These are phyloP conservation scores for Goffeauzyma gilvescens DNA, from an alignment of 768 basidiomycete species.

Conservation along the genomic window DNA sequence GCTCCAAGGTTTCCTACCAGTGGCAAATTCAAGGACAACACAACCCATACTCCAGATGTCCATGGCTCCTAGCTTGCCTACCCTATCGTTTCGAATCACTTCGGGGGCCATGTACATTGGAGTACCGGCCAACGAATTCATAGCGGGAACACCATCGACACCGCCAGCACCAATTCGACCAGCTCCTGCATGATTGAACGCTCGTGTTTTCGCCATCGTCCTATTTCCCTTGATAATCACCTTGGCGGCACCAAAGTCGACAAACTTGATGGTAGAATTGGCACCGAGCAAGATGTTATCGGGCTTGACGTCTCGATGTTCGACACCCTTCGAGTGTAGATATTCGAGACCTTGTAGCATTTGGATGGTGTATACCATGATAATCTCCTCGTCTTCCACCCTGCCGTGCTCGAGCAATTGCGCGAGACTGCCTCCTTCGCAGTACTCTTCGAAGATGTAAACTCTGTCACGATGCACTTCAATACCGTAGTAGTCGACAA, in stretches of 20 bases:
- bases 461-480: slow-evolving; percentile 98
- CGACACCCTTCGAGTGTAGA: slow-evolving; percentile 74
- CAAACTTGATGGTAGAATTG: slow-evolving; percentile 72
- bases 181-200: slow-evolving; percentile 42
- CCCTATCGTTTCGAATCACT: slow-evolving; percentile 80
- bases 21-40: slow-evolving; percentile 89
- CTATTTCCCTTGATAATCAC: slow-evolving; percentile 71
- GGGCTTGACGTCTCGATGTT: slow-evolving; percentile 94
- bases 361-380: slow-evolving; percentile 88
- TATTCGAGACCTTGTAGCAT: slow-evolving; percentile 89
- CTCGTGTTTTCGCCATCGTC: slow-evolving; percentile 43
- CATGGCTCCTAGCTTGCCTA: slow-evolving; percentile 81
- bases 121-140: slow-evolving; percentile 82
- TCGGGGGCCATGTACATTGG: slow-evolving; percentile 99
- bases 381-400: slow-evolving; percentile 89
- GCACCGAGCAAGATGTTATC: slow-evolving; percentile 64
- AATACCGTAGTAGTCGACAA: slow-evolving; percentile 96
- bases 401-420: slow-evolving; percentile 74
- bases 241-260: slow-evolving; percentile 89
- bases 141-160: slow-evolving; percentile 22
- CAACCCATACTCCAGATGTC: slow-evolving; percentile 97
- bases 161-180: slow-evolving; percentile 5
- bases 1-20: slow-evolving; percentile 94
- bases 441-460: slow-evolving; percentile 97
- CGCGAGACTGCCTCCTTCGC: slow-evolving; percentile 83